These are phyloP conservation scores for Eimeria maxima DNA, from an alignment of 169 alveolate genomes.

Conservation along the genomic window DNA sequence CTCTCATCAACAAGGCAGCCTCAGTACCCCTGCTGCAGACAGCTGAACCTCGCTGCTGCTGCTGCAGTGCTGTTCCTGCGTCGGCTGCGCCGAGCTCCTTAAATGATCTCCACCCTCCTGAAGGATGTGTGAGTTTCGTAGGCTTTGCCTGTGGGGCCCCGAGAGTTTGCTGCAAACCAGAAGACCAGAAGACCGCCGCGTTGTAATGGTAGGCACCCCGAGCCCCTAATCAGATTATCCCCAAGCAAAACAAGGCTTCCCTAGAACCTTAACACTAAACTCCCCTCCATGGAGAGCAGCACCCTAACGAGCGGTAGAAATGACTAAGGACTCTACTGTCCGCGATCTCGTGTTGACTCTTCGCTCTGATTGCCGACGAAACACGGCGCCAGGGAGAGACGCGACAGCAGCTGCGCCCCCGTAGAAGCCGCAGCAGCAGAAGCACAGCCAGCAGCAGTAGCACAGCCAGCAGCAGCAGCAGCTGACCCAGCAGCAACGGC, in stretches of 20 bases:
- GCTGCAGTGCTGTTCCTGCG: background rate
- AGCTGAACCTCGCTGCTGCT: background rate
- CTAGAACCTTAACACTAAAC: background rate
- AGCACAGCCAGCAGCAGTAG: background rate
- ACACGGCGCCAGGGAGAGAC: too few relatives aligned
- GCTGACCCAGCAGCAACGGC: background rate
- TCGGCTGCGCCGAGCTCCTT: background rate
- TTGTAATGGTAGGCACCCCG: too few relatives aligned
- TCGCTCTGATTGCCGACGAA: too few relatives aligned
- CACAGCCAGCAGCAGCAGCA: background rate
- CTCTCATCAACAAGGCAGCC: conserved; percentile 7
- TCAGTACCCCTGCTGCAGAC: conserved; percentile 13
- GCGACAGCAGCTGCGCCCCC: too few relatives aligned
- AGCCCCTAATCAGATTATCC: background rate
- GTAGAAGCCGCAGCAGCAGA: background rate
- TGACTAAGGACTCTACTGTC: too few relatives aligned
- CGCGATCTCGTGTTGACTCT: too few relatives aligned
- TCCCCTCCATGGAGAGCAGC: background rate
- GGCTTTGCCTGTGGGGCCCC: background rate
- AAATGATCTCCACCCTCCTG: conserved; percentile 22
- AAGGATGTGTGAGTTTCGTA: background rate
- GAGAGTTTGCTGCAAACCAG: background rate
- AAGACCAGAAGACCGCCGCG: background rate
- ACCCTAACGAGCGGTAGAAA: too few relatives aligned
- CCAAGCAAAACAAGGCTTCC: background rate